These are phyloP conservation scores for Phaeosphaeriaceae sp. DNA, from an alignment of 2,329 filamentous ascomycete genomes.

Conservation along the genomic window DNA sequence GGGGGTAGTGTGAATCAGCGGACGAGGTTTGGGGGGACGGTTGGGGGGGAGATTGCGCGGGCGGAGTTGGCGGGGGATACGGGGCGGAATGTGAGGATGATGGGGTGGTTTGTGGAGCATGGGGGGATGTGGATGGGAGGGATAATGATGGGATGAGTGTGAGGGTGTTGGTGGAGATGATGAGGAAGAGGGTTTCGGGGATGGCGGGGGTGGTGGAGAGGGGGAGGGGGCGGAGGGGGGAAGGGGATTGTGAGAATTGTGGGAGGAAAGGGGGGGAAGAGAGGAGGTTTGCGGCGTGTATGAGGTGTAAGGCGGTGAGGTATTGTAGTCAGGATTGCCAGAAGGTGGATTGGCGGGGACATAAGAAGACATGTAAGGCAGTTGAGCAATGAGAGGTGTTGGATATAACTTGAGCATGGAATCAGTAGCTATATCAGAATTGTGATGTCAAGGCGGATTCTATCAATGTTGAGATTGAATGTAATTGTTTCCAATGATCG, in stretches of 20 bases:
- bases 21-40: conserved; percentile 15
- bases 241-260: conserved; percentile 16
- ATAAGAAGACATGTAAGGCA: conserved; percentile 17
- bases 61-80: conserved; percentile 17
- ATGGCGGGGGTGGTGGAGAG: conserved; percentile 11
- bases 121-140: conserved; percentile 22
- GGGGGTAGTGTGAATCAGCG: conserved; percentile 18
- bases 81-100: conserved; percentile 16
- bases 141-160: conserved; percentile 24
- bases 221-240: conserved; percentile 10
- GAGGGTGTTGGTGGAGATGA: conserved; percentile 19
- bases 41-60: conserved; percentile 18
- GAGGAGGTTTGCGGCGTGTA: conserved; percentile 8
- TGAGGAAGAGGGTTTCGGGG: conserved; percentile 13
- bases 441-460: too few relatives aligned
- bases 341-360: conserved; percentile 23
- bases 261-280: conserved; percentile 11
- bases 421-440: too few relatives aligned
- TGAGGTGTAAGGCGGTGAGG: conserved; percentile 15
- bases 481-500: too few relatives aligned
- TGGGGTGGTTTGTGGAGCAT: conserved; percentile 24
- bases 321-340: conserved; percentile 22
- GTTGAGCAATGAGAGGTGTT: too few relatives aligned
- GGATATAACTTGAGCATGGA: too few relatives aligned
- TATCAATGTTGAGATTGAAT: too few relatives aligned